phyloP scores from a whole-genome alignment of 495 filamentous ascomycete species.

The Usnea hakonensis region DNA sequence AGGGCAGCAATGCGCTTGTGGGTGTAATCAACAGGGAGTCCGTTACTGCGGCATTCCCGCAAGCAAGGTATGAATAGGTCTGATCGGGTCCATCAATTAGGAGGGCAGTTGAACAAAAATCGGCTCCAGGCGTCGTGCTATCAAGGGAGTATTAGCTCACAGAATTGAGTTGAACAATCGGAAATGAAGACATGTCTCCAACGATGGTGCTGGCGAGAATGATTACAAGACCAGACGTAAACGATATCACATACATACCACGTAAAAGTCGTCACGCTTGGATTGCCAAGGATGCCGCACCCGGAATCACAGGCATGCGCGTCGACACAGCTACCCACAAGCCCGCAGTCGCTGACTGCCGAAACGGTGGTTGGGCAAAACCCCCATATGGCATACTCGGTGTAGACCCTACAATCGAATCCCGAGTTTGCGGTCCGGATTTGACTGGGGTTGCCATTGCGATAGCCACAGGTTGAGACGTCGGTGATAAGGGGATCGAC shows the following conservation, averaged over 20 bases:
- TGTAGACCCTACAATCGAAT: slow-evolving; percentile 5
- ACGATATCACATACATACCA: slow-evolving; percentile 2
- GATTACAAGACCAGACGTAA: neutral
- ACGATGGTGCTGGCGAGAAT: neutral
- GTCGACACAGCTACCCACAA: slow-evolving; percentile 6
- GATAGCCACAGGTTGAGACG: neutral
- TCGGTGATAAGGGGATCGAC: neutral
- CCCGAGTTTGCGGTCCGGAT: neutral
- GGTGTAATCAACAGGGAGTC: slow-evolving; percentile 6
- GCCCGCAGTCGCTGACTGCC: slow-evolving; percentile 3
- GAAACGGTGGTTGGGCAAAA: slow-evolving; percentile 7
- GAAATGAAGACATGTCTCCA: neutral
- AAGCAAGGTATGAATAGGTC: slow-evolving; percentile 17
- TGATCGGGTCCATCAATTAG: slow-evolving; percentile 17
- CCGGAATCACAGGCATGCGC: neutral
- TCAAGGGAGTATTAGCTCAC: neutral
- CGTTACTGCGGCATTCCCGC: slow-evolving; percentile 5
- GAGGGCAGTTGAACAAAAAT: slow-evolving; percentile 15
- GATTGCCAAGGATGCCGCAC: slow-evolving; percentile 1
- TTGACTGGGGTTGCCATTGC: neutral
- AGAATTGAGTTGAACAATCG: neutral
- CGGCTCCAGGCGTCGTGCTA: neutral
- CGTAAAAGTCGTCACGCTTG: neutral
- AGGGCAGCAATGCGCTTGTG: neutral
- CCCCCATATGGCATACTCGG: slow-evolving; percentile 9